Base-by-base conservation (phyloP, 2,329 filamentous ascomycete genomes). In the Calonectria leucothoes region DNA sequence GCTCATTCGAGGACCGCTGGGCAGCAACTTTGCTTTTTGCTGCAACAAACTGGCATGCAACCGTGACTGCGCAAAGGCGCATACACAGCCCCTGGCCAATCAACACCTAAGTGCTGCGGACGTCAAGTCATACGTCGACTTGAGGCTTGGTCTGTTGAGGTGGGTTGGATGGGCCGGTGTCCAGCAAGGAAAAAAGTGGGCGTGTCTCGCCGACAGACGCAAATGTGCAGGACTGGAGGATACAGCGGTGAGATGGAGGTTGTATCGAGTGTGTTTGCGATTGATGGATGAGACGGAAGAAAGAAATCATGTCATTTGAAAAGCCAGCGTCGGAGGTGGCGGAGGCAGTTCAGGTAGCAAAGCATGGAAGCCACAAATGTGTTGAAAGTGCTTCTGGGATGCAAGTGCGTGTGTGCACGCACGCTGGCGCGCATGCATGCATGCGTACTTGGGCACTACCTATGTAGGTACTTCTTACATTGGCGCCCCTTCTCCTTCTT, bases 231-330 rank as follows among this genome's bases (percentile, higher is more conserved):
- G 23, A n/a, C 39, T 25, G 45, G n/a, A 25, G 25, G 31, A 35
- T 20, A 25, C 37, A 31, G 63, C 63, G 63, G 63, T 66, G 63
- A 66, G 42, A 23, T 61, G 55, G 23, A 61, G 55, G 55, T 61
- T 27, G 55, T 27, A 39, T 35, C 23, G 33, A 39, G 20, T 61
- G 55, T 14, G 55, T 39, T 61, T 61, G 35, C 35, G 37, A 61
- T 61, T 61, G 35, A 61, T 39, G 35, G 35, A 61, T 39, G 35
- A 23, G 17, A 39, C 20, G 29, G 25, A n/a, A n/a, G 35, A 17
- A 51, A 7, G 27, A 51, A 66, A 27, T 51, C 63, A 66, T 48
- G 63, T 51, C 63, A 66, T 25, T 27, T 49, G 10, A 12, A 15
- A 66, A 49, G 63, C 42, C 42, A 49, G 29, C 20, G 39, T 66